Percentiles rank a stretch among this genome's conserved stretches.
These are phyloP conservation scores for Orychophragmus violaceus DNA, from an alignment of 345 rosid genomes.

Conservation along the genomic window DNA sequence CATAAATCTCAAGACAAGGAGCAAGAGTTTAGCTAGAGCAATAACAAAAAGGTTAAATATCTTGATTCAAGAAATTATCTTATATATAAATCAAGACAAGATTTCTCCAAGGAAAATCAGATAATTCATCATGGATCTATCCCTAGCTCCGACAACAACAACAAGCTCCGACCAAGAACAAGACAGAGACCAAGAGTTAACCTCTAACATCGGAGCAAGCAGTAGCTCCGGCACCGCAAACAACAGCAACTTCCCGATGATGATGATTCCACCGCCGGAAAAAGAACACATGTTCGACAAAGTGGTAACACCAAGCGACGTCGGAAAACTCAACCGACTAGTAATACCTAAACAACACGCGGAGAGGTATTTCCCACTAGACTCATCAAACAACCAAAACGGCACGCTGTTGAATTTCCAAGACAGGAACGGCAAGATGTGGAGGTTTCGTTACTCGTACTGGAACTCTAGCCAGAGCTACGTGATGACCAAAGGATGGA, in stretches of 20 bases:
- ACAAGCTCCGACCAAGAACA: slow-evolving; percentile 35
- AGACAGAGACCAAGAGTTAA: slow-evolving; percentile 30
- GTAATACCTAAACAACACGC: slow-evolving; percentile 86
- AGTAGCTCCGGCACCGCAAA: slow-evolving; percentile 11
- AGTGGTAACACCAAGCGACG: slow-evolving; percentile 82
- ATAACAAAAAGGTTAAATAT: neutral
- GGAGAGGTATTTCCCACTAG: slow-evolving; percentile 80
- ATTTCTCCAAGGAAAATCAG: neutral
- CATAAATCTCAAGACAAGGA: neutral
- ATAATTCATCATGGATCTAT: slow-evolving; percentile 43
- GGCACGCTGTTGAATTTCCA: slow-evolving; percentile 70
- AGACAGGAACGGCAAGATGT: slow-evolving; percentile 53
- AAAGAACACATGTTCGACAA: slow-evolving; percentile 82
- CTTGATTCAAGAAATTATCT: slow-evolving; percentile 5
- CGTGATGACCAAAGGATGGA: slow-evolving; percentile 83
- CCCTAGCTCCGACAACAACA: slow-evolving; percentile 41
- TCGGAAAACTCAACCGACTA: slow-evolving; percentile 71
- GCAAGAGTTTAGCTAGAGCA: neutral
- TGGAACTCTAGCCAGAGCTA: slow-evolving; percentile 83
- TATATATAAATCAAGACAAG: slow-evolving; percentile 10
- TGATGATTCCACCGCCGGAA: slow-evolving; percentile 26
- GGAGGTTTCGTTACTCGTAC: slow-evolving; percentile 74
- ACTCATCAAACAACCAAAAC: slow-evolving; percentile 60
- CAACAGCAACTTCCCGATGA: slow-evolving; percentile 5
- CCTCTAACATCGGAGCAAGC: slow-evolving; percentile 25